These are phyloP conservation scores for Ricinus communis DNA, from an alignment of 345 rosid species.

Conservation along the genomic window DNA sequence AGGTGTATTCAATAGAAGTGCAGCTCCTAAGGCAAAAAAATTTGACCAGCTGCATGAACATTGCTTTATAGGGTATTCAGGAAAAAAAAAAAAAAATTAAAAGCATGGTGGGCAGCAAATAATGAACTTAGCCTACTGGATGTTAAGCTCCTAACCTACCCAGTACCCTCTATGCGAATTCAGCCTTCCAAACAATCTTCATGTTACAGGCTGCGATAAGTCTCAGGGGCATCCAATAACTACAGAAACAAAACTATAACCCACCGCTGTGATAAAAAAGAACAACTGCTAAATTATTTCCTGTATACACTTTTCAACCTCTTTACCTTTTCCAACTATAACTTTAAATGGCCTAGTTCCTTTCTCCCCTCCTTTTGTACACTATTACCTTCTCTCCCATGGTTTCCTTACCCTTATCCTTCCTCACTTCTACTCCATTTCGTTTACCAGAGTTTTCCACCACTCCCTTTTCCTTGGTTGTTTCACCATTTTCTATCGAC, in stretches of 20 bases:
- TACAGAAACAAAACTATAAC: neutral
- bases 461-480: neutral
- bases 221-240: conserved; percentile 1
- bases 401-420: conserved; percentile 1
- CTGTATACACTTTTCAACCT: conserved; percentile 4
- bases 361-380: conserved; percentile 16
- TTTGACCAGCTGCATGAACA: neutral
- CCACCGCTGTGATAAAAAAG: neutral
- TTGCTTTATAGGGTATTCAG: neutral
- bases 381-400: neutral
- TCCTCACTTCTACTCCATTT: conserved; percentile 10
- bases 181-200: conserved; percentile 6
- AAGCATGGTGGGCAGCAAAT: conserved; percentile 1
- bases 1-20: neutral
- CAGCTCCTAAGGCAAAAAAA: conserved; percentile 1
- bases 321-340: neutral
- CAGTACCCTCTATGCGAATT: neutral
- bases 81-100: neutral
- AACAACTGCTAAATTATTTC: neutral
- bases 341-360: neutral
- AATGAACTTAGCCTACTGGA: neutral
- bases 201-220: conserved; percentile 5
- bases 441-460: neutral
- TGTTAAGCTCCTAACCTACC: conserved; percentile 1
- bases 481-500: conserved; percentile 8